Conservation (phyloP, 1,284 basidiomycete genomes). For the Irpex rosettiformis region DNA sequence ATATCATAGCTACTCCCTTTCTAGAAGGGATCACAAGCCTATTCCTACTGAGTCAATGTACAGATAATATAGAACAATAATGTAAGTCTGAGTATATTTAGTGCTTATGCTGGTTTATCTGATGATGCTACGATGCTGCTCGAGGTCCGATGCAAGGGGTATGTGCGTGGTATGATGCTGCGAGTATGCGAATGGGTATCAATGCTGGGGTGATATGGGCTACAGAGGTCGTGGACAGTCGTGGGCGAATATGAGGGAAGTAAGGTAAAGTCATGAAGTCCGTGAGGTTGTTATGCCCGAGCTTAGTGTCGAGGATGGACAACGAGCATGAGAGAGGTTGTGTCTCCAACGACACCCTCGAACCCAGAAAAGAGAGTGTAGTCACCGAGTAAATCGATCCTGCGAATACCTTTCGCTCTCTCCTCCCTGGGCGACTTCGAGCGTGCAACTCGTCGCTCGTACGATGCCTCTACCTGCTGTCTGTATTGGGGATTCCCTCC, state of each 20-base stretch:
- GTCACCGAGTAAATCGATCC: slow-evolving; percentile 11
- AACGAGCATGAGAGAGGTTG: slow-evolving; percentile 1
- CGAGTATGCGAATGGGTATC: neutral
- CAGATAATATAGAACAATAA: neutral
- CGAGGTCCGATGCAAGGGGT: neutral
- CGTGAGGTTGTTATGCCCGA: neutral
- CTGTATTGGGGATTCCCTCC: neutral
- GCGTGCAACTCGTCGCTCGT: neutral
- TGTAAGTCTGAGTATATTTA: no score
- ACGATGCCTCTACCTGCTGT: slow-evolving; percentile 3
- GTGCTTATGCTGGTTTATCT: neutral
- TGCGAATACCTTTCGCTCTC: slow-evolving; percentile 4
- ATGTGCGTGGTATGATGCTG: neutral
- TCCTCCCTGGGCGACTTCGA: slow-evolving; percentile 2
- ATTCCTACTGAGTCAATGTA: neutral
- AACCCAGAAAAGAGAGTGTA: slow-evolving; percentile 8
- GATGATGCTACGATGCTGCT: neutral
- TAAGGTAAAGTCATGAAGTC: neutral
- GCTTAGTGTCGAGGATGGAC: slow-evolving; percentile 3
- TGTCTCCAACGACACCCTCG: slow-evolving; percentile 4
- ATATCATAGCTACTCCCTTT: no score
- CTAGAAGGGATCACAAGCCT: no score
- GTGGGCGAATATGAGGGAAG: neutral
- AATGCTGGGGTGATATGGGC: neutral
- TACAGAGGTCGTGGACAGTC: neutral